Evolutionary conservation across 495 filamentous ascomycete species (phyloP), one percentile per base, ranked within the genome.

Genomic region (Neurospora pannonica): DNA sequence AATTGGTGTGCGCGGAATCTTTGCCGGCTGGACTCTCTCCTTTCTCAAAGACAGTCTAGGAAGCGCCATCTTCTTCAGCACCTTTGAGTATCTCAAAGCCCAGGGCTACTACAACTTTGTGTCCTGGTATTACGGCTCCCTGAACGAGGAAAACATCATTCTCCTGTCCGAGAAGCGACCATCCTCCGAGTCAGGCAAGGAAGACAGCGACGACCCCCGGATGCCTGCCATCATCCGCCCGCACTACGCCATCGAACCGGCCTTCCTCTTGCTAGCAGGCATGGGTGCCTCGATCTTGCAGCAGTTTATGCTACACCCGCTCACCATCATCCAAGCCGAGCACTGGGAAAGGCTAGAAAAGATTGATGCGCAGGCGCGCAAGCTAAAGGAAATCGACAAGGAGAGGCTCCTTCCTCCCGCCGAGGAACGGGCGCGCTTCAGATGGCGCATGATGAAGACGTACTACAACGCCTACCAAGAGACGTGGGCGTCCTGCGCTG

Each of bases 81-180:
- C 88, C 1, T 97, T 97, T 76, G 94, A 97, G 82, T 94, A 89
- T 71, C 83, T 97, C 76, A 97, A 97, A 80, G 90, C 91, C 10
- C 94, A 97, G 80, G 86, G 86, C 11, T 97, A 94, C 83, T 96
- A 96, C 81, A 86, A 83, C 19, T 97, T 94, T 78, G 85, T 97
- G 39, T 90, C 89, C 28, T 89, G 88, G 83, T 94, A 91, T 76
- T 97, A 97, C 77, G 91, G 92, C 11, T 86, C 86, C 39, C 75
- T 89, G 34, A 82, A 82, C 70, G 82, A 83, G 70, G 83, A 85
- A 39, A 77, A 81, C 38, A 75, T 87, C 31, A 75, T 85, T 54
- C 78, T 83, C 40, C 76, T 89, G 1, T 82, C 82, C 13, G 79
- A 74, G 70, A 84, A 80, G 79, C 76, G 82, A 28, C 84, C 82